phyloP scores from a whole-genome alignment of 1,139 yeast genomes.

The Nakaseomyces uthaithaninus region DNA sequence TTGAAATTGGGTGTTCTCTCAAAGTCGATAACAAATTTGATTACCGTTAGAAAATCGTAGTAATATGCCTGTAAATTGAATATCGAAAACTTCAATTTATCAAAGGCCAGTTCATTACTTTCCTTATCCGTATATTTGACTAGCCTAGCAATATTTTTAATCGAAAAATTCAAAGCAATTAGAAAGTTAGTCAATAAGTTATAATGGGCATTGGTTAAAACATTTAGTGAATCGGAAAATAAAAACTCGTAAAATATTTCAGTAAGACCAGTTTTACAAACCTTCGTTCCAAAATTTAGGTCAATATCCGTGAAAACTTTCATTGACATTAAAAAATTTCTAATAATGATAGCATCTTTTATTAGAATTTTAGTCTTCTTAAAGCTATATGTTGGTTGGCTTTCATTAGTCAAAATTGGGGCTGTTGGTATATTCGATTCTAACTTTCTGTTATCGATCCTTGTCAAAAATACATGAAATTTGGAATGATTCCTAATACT shows the following conservation, averaged over 20 bases:
- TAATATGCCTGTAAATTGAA: slow-evolving; percentile 32
- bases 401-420: slow-evolving; percentile 8
- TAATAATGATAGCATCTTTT: slow-evolving; percentile 23
- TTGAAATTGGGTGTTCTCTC: slow-evolving; percentile 33
- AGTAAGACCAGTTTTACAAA: slow-evolving; percentile 20
- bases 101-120: slow-evolving; percentile 14
- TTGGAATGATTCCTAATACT: slow-evolving; percentile 18
- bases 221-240: slow-evolving; percentile 19
- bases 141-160: slow-evolving; percentile 25
- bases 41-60: slow-evolving; percentile 32
- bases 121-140: slow-evolving; percentile 11
- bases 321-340: slow-evolving; percentile 28
- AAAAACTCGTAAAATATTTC: slow-evolving; percentile 22
- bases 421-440: slow-evolving; percentile 21
- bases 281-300: slow-evolving; percentile 20
- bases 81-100: slow-evolving; percentile 24
- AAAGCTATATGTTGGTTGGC: slow-evolving; percentile 2
- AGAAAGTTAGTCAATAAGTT: slow-evolving; percentile 26
- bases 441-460: slow-evolving; percentile 27
- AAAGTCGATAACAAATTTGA: slow-evolving; percentile 33
- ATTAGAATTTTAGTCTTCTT: slow-evolving; percentile 13
- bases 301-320: slow-evolving; percentile 22
- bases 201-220: slow-evolving; percentile 25
- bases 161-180: slow-evolving; percentile 29
- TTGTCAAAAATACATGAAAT: slow-evolving; percentile 27